A percentile compares a stretch with the other conserved stretches of the same genome.
These are phyloP conservation scores for Quercus bicolor DNA, from an alignment of 306 rosid species.

Conservation along the genomic window DNA sequence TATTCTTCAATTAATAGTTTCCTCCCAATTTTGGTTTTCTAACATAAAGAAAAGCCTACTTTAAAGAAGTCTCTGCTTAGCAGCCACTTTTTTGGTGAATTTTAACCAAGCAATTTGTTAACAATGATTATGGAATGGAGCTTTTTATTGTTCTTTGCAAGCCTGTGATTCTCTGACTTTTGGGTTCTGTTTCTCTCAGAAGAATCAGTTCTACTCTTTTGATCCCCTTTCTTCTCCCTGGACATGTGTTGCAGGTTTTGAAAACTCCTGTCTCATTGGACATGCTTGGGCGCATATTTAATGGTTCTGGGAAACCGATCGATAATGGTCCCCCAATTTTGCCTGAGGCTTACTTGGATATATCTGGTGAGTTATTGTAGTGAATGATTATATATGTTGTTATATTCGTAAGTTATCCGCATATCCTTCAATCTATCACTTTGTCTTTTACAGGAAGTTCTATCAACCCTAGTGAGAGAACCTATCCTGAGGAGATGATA, in stretches of 20 bases:
- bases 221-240: conserved; percentile 5
- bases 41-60: not conserved
- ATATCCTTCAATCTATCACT: not conserved
- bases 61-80: not conserved
- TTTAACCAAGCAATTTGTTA: not conserved
- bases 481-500: conserved; percentile 99
- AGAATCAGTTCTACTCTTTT: conserved; percentile 10
- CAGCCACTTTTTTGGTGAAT: not conserved
- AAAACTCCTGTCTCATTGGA: conserved; percentile 98
- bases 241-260: conserved; percentile 60
- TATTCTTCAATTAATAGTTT: conserved; percentile 12
- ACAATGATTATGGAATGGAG: not conserved
- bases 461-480: conserved; percentile 98
- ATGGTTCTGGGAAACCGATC: conserved; percentile 99
- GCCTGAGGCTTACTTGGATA: conserved; percentile 99
- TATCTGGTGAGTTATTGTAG: conserved; percentile 62
- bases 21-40: not conserved
- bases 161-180: conserved; percentile 14
- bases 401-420: conserved; percentile 1
- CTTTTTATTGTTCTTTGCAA: not conserved
- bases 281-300: conserved; percentile 98
- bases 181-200: not conserved
- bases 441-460: conserved; percentile 68
- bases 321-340: conserved; percentile 98
- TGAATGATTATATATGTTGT: not conserved